Evolutionary conservation across 805 yeast species (phyloP).

Genomic region (Starmerella floricola): DNA sequence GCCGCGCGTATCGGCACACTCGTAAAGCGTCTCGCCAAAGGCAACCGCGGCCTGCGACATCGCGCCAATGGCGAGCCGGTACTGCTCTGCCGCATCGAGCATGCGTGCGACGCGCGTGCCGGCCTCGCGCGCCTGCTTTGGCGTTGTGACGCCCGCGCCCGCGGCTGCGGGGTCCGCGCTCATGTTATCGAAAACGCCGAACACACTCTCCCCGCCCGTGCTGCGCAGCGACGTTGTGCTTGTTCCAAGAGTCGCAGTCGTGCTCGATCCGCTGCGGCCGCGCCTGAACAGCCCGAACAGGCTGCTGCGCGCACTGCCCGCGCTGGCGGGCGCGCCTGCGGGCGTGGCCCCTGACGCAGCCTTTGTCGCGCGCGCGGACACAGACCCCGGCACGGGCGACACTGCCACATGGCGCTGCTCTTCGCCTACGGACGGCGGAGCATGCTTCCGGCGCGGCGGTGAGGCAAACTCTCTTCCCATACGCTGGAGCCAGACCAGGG

Average conservation of each 20-base stretch:
- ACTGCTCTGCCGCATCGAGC: constrained; percentile 36
- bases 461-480: no score
- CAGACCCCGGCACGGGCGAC: background rate
- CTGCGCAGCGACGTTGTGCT: constrained; percentile 2
- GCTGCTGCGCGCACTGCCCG: constrained; percentile 16
- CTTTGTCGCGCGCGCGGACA: no score
- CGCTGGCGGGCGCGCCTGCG: no score
- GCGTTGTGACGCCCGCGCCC: constrained; percentile 12
- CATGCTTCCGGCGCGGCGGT: no score
- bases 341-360: background rate
- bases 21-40: constrained; percentile 60
- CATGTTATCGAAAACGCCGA: constrained; percentile 18
- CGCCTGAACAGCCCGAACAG: constrained; percentile 20
- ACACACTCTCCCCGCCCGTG: constrained; percentile 12
- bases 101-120: constrained; percentile 31
- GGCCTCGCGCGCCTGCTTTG: constrained; percentile 14
- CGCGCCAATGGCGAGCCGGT: constrained; percentile 36
- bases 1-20: constrained; percentile 50
- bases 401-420: background rate
- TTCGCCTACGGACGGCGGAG: no score
- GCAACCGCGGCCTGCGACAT: constrained; percentile 53
- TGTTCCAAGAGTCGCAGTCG: constrained; percentile 7
- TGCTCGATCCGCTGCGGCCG: constrained; percentile 13
- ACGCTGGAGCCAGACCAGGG: no score
- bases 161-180: constrained; percentile 9